Percentiles rank a stretch among this genome's conserved stretches.
phyloP scores from a whole-genome alignment of 352 stramenopile genomes.

The Phytophthora cajani region DNA sequence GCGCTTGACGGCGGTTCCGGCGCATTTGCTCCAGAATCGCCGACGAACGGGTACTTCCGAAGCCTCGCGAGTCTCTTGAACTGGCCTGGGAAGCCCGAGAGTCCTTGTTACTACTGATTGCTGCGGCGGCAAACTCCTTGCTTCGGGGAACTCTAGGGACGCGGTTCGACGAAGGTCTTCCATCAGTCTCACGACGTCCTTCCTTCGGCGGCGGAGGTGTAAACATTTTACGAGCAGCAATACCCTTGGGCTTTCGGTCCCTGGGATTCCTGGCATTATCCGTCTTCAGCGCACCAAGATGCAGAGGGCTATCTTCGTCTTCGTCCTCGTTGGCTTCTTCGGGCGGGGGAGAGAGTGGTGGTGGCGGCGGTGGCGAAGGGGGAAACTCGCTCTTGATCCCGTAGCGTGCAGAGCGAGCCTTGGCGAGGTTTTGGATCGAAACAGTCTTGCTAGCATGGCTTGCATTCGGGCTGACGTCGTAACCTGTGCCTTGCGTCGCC shows the following conservation, averaged over 20 bases:
- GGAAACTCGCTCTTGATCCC: conserved; percentile 40
- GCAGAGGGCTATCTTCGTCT: conserved; percentile 27
- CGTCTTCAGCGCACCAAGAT: conserved; percentile 29
- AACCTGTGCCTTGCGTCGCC: conserved; percentile 22
- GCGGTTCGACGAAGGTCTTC: conserved; percentile 15
- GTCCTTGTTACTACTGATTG: conserved; percentile 15
- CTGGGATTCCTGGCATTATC: conserved; percentile 29
- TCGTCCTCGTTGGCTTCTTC: conserved; percentile 34
- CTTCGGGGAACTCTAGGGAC: conserved; percentile 16
- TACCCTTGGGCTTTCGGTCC: conserved; percentile 28
- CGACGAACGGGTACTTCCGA: conserved; percentile 43
- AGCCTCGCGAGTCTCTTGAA: conserved; percentile 24
- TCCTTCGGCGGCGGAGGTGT: conserved; percentile 28
- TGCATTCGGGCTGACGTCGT: conserved; percentile 17
- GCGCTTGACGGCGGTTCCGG: conserved; percentile 50
- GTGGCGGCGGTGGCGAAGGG: conserved; percentile 32
- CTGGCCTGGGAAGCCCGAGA: conserved; percentile 26
- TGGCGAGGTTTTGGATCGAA: conserved; percentile 49
- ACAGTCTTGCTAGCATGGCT: conserved; percentile 40
- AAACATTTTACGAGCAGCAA: conserved; percentile 35
- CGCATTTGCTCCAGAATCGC: conserved; percentile 55
- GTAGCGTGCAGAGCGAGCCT: conserved; percentile 34
- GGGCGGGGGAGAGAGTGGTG: conserved; percentile 28
- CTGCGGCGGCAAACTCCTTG: conserved; percentile 21
- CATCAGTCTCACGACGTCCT: conserved; percentile 14